Evolutionary conservation across 805 yeast species (phyloP).

Genomic region (Wickerhamiella sorbophila): DNA sequence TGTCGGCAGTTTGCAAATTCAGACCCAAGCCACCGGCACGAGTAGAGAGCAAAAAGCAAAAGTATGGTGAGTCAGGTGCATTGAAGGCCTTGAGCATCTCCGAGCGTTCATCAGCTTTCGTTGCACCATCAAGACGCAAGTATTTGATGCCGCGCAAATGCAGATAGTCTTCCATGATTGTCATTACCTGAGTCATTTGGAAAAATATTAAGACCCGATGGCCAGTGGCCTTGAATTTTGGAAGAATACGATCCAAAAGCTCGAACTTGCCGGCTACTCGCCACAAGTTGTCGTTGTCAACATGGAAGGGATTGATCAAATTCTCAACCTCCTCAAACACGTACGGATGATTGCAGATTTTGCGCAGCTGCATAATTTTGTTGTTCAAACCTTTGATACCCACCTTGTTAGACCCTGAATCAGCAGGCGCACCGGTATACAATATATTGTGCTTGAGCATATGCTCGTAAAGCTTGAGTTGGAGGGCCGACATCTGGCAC

Average conservation of each 20-base stretch:
- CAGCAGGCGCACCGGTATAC: slow-evolving; percentile 44
- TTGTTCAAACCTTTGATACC: slow-evolving; percentile 82
- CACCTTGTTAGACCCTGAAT: slow-evolving; percentile 25
- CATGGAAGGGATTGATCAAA: slow-evolving; percentile 53
- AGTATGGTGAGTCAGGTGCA: slow-evolving; percentile 72
- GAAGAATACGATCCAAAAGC: slow-evolving; percentile 70
- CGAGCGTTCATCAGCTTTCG: slow-evolving; percentile 95
- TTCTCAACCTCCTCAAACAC: slow-evolving; percentile 92
- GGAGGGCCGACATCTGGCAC: slow-evolving; percentile 83
- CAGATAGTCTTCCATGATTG: slow-evolving; percentile 92
- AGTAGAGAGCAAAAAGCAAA: slow-evolving; percentile 77
- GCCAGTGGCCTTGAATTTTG: slow-evolving; percentile 71
- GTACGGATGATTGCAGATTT: slow-evolving; percentile 94
- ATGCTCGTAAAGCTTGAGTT: slow-evolving; percentile 71
- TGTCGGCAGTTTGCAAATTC: slow-evolving; percentile 92
- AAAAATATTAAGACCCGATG: slow-evolving; percentile 88
- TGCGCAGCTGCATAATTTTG: slow-evolving; percentile 88
- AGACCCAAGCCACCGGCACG: slow-evolving; percentile 98
- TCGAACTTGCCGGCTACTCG: slow-evolving; percentile 94
- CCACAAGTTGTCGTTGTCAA: slow-evolving; percentile 69
- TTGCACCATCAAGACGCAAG: slow-evolving; percentile 84
- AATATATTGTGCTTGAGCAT: slow-evolving; percentile 77
- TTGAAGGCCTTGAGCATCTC: slow-evolving; percentile 63
- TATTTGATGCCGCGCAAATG: slow-evolving; percentile 58
- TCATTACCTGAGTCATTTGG: slow-evolving; percentile 98